Base-by-base conservation (phyloP, 805 yeast genomes). In the Ogataea allantospora region DNA sequence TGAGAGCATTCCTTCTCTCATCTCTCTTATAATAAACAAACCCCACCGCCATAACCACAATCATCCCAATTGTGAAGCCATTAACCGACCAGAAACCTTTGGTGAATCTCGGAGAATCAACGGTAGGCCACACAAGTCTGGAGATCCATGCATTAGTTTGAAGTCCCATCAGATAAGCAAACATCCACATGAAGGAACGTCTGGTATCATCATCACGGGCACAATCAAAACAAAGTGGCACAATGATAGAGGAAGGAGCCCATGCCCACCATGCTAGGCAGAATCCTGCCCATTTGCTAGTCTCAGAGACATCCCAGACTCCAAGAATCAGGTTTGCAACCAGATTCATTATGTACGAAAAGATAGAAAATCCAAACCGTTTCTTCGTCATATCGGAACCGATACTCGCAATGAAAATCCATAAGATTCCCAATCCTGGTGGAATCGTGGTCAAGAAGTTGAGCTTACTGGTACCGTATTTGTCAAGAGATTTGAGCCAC, bases 201-300 rank as follows among this genome's bases (percentile, higher is more conserved):
- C 70, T 66, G 43, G 76, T 72, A 10, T 75, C 74, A 53, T 78
- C 80, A 41, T 72, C 64, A 43, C 85, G 65, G 43, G 77, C 64
- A 36, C 78, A 70, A 57, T 78, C 84, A 50, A 71, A 72, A 38
- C 73, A 73, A 28, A 13, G 10, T 1, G 80, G 70, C 65, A 77
- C 75, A 32, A 77, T 58, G 30, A 78, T 78, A 0, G 84, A 80
- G 2, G 83, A 77, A 55, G 75, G 75, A 13, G 83, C 74, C 71
- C 81, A 78, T 10, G 79, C 74, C 56, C 76, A 75, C 51, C 78
- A 79, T 14, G 75, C 77, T 33, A 74, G 65, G 50, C 77, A 65
- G 55, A 74, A 79, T 1, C 78, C 85, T 63, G 70, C 76, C 83
- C 84, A 78, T 57, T 79, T 77, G 11, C 83, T 77, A n/a, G 64